Conservation (phyloP, 495 filamentous ascomycete genomes). For the Emericellopsis terricola region DNA sequence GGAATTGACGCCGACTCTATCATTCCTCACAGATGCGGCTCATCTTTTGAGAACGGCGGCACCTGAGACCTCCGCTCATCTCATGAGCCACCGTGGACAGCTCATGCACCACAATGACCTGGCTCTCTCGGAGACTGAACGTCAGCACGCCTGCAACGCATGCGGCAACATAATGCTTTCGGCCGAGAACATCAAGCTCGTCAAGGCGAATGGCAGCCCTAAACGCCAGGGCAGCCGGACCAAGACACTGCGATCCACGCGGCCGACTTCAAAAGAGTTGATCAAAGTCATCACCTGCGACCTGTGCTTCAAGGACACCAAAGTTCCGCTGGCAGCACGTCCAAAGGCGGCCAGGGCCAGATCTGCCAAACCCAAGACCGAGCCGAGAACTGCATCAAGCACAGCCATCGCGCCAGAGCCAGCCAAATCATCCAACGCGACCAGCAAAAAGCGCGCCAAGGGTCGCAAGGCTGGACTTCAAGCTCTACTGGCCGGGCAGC, state of each 20-base stretch:
- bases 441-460: constrained; percentile 35
- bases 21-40: constrained; percentile 29
- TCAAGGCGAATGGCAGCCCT: too few relatives aligned
- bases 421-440: constrained; percentile 20
- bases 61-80: constrained; percentile 28
- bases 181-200: too few relatives aligned
- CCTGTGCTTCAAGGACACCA: constrained; percentile 21
- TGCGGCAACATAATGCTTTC: constrained; percentile 34
- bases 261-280: constrained; percentile 5
- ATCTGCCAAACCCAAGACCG: neutral
- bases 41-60: constrained; percentile 26
- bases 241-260: neutral
- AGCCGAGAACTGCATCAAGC: neutral
- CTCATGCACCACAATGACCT: constrained; percentile 24
- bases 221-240: constrained; percentile 6
- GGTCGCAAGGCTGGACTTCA: constrained; percentile 34
- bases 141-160: constrained; percentile 26
- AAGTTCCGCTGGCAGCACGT: constrained; percentile 7
- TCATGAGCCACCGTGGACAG: constrained; percentile 24
- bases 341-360: neutral
- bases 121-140: constrained; percentile 20
- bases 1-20: constrained; percentile 8
- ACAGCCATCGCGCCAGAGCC: constrained; percentile 4
- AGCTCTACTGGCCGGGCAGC: constrained; percentile 20
- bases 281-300: constrained; percentile 26